phyloP scores from a whole-genome alignment of 2,329 filamentous ascomycete genomes.

The Paracamarosporium sp. region DNA sequence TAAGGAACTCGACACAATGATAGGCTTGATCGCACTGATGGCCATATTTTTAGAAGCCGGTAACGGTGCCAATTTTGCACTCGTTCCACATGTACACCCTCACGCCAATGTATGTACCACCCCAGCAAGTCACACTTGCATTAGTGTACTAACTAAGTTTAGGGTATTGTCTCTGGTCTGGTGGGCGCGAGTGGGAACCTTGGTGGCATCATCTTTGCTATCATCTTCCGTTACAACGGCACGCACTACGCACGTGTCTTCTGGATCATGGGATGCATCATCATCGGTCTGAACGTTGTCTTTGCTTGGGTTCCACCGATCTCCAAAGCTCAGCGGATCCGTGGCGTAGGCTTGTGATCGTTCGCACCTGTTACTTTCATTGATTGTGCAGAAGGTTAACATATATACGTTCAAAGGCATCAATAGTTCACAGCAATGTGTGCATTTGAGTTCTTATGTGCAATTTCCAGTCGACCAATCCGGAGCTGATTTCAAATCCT shows the following conservation, averaged over 20 bases:
- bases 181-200: slow-evolving; percentile 84
- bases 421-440: too few species aligned
- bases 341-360: slow-evolving; percentile 19
- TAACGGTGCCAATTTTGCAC: slow-evolving; percentile 85
- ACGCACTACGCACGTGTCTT: slow-evolving; percentile 72
- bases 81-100: slow-evolving; percentile 87
- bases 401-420: neutral
- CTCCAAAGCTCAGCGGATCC: slow-evolving; percentile 55
- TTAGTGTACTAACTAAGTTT: slow-evolving; percentile 16
- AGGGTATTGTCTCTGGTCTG: slow-evolving; percentile 72
- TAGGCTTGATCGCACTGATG: slow-evolving; percentile 77
- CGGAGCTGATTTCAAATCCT: neutral
- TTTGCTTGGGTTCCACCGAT: slow-evolving; percentile 70
- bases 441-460: neutral
- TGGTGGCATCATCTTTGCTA: slow-evolving; percentile 83
- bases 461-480: neutral
- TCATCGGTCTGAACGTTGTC: slow-evolving; percentile 71
- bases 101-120: slow-evolving; percentile 69
- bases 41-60: slow-evolving; percentile 84
- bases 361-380: neutral
- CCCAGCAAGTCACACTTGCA: neutral
- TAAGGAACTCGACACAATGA: slow-evolving; percentile 68
- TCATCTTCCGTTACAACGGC: slow-evolving; percentile 79
- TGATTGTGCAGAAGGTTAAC: neutral
- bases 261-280: slow-evolving; percentile 78